Percentiles rank a stretch among this genome's conserved stretches.
Evolutionary conservation across 768 basidiomycete genomes (phyloP).

Genomic region (Lactarius psammicola): DNA sequence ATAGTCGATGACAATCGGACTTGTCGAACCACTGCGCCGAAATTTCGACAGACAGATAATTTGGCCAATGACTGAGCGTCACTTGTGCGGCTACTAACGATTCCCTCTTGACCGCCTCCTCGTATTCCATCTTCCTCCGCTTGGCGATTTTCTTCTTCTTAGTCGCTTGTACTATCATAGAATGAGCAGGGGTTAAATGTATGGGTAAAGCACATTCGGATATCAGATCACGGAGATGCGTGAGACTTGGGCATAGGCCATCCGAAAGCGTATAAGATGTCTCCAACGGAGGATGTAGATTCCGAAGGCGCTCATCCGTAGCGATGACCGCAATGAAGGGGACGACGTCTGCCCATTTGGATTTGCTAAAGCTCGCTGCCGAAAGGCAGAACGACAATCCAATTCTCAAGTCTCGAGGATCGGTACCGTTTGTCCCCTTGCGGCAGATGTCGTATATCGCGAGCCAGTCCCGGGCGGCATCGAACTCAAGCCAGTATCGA

Average conservation of each 20-base stretch:
- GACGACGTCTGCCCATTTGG: neutral
- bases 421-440: neutral
- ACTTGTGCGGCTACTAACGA: neutral
- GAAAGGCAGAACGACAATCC: constrained; percentile 10
- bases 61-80: neutral
- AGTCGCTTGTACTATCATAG: neutral
- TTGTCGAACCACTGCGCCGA: neutral
- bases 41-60: neutral
- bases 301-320: neutral
- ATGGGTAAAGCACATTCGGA: neutral
- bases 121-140: neutral
- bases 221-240: neutral
- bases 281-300: neutral
- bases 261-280: constrained; percentile 10
- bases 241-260: neutral
- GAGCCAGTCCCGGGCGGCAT: constrained; percentile 16
- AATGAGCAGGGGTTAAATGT: neutral
- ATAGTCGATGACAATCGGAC: neutral
- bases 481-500: constrained; percentile 16
- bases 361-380: constrained; percentile 6
- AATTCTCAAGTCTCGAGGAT: neutral
- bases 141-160: neutral
- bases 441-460: constrained; percentile 16
- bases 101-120: neutral
- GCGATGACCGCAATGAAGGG: neutral